Base-by-base conservation (phyloP, 352 stramenopile genomes). In the Globisporangium heterothallicum region DNA sequence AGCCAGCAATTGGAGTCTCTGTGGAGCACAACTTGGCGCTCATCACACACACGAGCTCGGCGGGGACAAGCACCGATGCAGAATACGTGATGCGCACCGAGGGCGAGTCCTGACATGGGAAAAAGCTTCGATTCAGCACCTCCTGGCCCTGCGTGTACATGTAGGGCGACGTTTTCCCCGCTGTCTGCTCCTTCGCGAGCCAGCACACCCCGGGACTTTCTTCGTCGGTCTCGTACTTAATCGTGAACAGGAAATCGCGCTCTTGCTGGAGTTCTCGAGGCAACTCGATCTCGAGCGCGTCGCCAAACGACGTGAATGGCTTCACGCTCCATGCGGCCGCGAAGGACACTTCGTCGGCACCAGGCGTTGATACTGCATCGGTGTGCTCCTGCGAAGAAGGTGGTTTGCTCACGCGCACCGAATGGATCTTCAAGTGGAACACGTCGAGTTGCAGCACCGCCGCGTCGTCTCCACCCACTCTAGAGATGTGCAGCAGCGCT, bases 81-180 rank as follows among this genome's bases (percentile, higher is more conserved):
- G 86, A 81, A 69, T 98, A 99, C 22, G 96, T 98, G 52, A 98
- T 78, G 51, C 98, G 98, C 27, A 98, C 89, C 6, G 76, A 94
- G 6, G 94, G 95, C 30, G 85, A 88, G 81, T 99, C 97, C 59
- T 98, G 81, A 26, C 80, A 95, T 30, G 84, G 81, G 36, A 93
- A 86, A 49, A 92, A 74, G 65, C 78, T 88, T 51, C 82, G 83
- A 53, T 90, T 91, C 27, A 92, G 76, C 63, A 93, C 84, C 53
- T 89, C 81, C 48, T 95, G 80, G 21, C 83, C 86, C 59, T 93
- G 82, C 4, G 84, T 92, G 66, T 92, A 95, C 61, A 95, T 61
- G 59, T 86, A 94, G 21, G 81, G 72, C 27, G 86, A 70, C 32
- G 57, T 59, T 51, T 90, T 91, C 53, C 82, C 84, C 12, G 84